Evolutionary conservation across 768 basidiomycete genomes (phyloP).

Genomic region (Hypholoma sublateritium): DNA sequence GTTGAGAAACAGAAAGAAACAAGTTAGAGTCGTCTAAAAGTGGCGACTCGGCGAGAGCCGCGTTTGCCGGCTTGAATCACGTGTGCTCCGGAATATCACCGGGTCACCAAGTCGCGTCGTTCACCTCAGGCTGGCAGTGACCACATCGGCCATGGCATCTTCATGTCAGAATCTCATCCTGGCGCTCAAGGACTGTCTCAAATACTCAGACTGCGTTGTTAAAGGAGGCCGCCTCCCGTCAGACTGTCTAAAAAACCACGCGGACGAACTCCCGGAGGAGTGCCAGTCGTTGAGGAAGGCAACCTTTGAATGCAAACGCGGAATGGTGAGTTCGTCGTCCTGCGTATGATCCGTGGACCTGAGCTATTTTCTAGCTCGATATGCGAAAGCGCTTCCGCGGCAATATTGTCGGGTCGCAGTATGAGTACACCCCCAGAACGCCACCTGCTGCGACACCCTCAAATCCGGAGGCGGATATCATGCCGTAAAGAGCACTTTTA

Average conservation of each 20-base stretch:
- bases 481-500: not conserved
- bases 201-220: constrained; percentile 85
- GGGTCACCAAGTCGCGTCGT: too few species aligned
- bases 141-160: constrained; percentile 58
- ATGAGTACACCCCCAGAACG: constrained; percentile 39
- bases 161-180: constrained; percentile 76
- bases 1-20: not conserved
- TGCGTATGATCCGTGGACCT: too few species aligned
- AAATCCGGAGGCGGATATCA: not conserved
- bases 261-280: constrained; percentile 73
- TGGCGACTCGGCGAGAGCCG: too few species aligned
- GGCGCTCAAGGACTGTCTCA: constrained; percentile 81
- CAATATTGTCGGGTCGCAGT: constrained; percentile 59
- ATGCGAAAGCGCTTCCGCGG: constrained; percentile 85
- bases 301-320: constrained; percentile 88
- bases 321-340: constrained; percentile 58
- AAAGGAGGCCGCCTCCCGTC: constrained; percentile 80
- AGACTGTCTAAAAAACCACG: constrained; percentile 77
- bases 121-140: too few species aligned
- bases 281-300: constrained; percentile 80
- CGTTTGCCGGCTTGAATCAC: not conserved
- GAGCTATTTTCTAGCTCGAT: constrained; percentile 51
- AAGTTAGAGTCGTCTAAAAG: too few species aligned
- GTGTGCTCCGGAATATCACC: not conserved
- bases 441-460: constrained; percentile 8